A percentile compares a stretch with the other conserved stretches of the same genome.
These are phyloP conservation scores for Ceratobasidium sp. DNA, from an alignment of 1,284 basidiomycete species.

Conservation along the genomic window DNA sequence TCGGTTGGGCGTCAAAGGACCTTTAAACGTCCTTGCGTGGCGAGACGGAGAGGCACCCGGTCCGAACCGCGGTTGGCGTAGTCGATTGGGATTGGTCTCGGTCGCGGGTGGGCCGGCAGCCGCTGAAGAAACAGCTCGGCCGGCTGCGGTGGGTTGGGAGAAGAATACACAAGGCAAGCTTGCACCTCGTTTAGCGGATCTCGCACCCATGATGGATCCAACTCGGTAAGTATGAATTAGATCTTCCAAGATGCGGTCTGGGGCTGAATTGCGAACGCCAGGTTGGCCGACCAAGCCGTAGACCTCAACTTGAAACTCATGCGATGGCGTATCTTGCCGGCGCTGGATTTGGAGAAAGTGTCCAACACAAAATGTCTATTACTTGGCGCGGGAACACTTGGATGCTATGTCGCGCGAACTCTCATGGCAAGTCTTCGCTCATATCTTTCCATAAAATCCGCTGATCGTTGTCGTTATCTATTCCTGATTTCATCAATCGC, in stretches of 20 bases:
- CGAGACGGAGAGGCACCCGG: slow-evolving; percentile 63
- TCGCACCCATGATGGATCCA: slow-evolving; percentile 97
- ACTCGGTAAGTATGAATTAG: slow-evolving; percentile 58
- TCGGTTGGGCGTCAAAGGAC: slow-evolving; percentile 49
- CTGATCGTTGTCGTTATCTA: not conserved
- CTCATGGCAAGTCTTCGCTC: slow-evolving; percentile 69
- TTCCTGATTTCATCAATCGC: not conserved
- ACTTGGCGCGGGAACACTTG: slow-evolving; percentile 93
- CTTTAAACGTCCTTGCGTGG: slow-evolving; percentile 77
- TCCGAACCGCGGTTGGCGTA: slow-evolving; percentile 60
- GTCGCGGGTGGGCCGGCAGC: slow-evolving; percentile 47
- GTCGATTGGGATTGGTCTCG: slow-evolving; percentile 64
- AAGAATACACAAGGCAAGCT: slow-evolving; percentile 85
- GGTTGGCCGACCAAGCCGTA: slow-evolving; percentile 93
- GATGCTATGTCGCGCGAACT: slow-evolving; percentile 91
- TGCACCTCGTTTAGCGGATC: slow-evolving; percentile 85
- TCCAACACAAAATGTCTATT: slow-evolving; percentile 81
- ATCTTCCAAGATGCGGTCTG: not conserved
- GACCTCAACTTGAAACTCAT: slow-evolving; percentile 97
- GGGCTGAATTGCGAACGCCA: slow-evolving; percentile 49
- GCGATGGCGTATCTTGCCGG: slow-evolving; percentile 95
- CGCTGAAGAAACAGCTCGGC: slow-evolving; percentile 52
- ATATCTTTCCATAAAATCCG: not conserved
- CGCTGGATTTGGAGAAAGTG: slow-evolving; percentile 87
- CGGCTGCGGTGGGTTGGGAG: slow-evolving; percentile 91